Conservation (phyloP, 2,329 filamentous ascomycete genomes). For the Biscogniauxia marginata region DNA sequence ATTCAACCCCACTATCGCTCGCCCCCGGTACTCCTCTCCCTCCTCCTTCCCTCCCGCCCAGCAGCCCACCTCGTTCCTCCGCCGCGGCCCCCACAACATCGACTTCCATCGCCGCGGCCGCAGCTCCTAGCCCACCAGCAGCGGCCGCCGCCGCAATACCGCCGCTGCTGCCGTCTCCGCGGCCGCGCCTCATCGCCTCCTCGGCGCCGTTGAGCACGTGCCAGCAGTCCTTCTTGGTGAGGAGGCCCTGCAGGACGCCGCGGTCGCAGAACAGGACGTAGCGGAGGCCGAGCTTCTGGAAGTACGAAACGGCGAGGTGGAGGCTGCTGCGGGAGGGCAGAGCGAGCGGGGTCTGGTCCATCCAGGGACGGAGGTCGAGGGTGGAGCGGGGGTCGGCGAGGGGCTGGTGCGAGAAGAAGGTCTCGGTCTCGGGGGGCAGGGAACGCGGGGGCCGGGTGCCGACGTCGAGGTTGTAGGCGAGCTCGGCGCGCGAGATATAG, state of each 20-base stretch:
- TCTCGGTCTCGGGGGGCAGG: conserved; percentile 69
- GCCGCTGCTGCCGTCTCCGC: conserved; percentile 26
- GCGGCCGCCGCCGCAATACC: not conserved
- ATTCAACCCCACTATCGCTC: not conserved
- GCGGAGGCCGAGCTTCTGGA: conserved; percentile 87
- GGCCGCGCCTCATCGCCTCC: conserved; percentile 48
- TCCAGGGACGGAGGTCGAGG: conserved; percentile 91
- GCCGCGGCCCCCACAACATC: conserved; percentile 6
- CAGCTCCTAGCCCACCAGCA: conserved; percentile 41
- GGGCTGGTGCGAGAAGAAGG: conserved; percentile 81
- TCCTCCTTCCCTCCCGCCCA: conserved; percentile 10
- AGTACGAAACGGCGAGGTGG: conserved; percentile 86
- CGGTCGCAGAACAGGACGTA: conserved; percentile 87
- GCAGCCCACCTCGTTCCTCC: conserved; percentile 19
- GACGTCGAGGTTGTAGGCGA: conserved; percentile 74
- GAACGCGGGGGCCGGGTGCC: conserved; percentile 56
- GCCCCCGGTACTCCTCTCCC: not conserved
- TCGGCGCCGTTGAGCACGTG: conserved; percentile 81
- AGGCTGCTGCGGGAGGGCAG: conserved; percentile 74
- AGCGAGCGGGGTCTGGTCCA: conserved; percentile 97
- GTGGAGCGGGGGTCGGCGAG: conserved; percentile 74
- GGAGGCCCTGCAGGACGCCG: conserved; percentile 76
- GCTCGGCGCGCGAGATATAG: conserved; percentile 90
- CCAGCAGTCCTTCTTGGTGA: conserved; percentile 98
- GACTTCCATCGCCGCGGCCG: conserved; percentile 29